These are phyloP conservation scores for Cadophora sp. DNA, from an alignment of 2,329 filamentous ascomycete genomes.

Conservation along the genomic window DNA sequence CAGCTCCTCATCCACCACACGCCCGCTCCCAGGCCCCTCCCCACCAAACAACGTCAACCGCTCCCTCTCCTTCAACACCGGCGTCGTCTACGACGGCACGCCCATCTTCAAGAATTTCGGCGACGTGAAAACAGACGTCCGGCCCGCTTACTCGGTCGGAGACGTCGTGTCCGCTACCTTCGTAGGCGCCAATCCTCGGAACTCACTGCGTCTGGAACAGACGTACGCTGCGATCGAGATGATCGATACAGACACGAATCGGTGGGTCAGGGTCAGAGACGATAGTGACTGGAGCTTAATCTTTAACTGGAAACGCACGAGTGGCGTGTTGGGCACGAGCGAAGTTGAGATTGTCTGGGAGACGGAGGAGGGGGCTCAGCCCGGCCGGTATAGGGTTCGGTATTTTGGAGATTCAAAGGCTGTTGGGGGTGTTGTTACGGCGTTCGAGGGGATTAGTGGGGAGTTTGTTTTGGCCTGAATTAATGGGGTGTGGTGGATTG, in stretches of 20 bases:
- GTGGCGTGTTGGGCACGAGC: constrained; percentile 73
- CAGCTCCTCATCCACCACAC: constrained; percentile 52
- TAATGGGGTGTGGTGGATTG: no score
- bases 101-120: constrained; percentile 75
- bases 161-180: constrained; percentile 72
- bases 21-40: constrained; percentile 60
- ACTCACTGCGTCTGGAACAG: constrained; percentile 79
- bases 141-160: constrained; percentile 63
- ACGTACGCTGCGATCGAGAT: constrained; percentile 82
- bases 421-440: constrained; percentile 63
- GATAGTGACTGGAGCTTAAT: constrained; percentile 87
- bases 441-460: constrained; percentile 73
- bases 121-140: constrained; percentile 62
- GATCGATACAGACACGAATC: constrained; percentile 50
- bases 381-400: constrained; percentile 76
- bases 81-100: constrained; percentile 76
- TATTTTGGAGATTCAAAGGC: constrained; percentile 88
- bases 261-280: constrained; percentile 72
- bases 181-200: constrained; percentile 87
- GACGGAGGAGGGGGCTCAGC: constrained; percentile 63
- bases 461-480: constrained; percentile 52
- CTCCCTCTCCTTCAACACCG: constrained; percentile 81
- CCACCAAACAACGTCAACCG: constrained; percentile 80
- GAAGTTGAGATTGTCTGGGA: constrained; percentile 85
- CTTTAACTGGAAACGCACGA: constrained; percentile 79